phyloP scores from a whole-genome alignment of 2,329 filamentous ascomycete genomes.

The Penicillium expansum region DNA sequence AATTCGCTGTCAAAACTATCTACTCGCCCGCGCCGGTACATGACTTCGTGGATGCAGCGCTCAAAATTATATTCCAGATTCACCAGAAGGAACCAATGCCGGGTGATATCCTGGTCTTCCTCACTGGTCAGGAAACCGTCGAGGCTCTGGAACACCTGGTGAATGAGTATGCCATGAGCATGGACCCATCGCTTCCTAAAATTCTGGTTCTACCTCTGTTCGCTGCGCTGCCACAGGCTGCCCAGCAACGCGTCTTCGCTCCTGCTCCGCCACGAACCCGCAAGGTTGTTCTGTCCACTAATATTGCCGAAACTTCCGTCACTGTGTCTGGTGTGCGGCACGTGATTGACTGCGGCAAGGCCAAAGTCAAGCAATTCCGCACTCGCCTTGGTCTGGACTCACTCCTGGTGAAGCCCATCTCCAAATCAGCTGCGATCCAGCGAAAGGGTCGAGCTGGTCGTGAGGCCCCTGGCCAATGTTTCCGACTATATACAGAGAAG shows the following conservation, averaged over 20 bases:
- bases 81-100: slow-evolving; percentile 87
- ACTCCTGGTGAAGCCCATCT: slow-evolving; percentile 84
- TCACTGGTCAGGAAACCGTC: slow-evolving; percentile 91
- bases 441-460: slow-evolving; percentile 87
- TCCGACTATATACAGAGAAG: slow-evolving; percentile 78
- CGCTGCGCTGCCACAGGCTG: slow-evolving; percentile 80
- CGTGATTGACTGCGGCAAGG: slow-evolving; percentile 90
- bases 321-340: slow-evolving; percentile 90
- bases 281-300: slow-evolving; percentile 89
- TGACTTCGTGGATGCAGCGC: slow-evolving; percentile 76
- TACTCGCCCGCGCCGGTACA: slow-evolving; percentile 72
- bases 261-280: slow-evolving; percentile 71
- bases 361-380: slow-evolving; percentile 90
- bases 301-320: slow-evolving; percentile 98
- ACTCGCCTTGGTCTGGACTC: slow-evolving; percentile 84
- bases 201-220: slow-evolving; percentile 75
- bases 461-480: slow-evolving; percentile 88
- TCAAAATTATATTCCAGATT: slow-evolving; percentile 80
- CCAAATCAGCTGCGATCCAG: slow-evolving; percentile 89
- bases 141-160: slow-evolving; percentile 76
- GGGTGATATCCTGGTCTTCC: slow-evolving; percentile 87
- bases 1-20: slow-evolving; percentile 76
- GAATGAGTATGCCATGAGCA: slow-evolving; percentile 70
- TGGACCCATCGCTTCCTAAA: slow-evolving; percentile 70
- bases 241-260: slow-evolving; percentile 82